Evolutionary conservation across 2,329 filamentous ascomycete species (phyloP).

Genomic region (Raffaelea deltoideospora): DNA sequence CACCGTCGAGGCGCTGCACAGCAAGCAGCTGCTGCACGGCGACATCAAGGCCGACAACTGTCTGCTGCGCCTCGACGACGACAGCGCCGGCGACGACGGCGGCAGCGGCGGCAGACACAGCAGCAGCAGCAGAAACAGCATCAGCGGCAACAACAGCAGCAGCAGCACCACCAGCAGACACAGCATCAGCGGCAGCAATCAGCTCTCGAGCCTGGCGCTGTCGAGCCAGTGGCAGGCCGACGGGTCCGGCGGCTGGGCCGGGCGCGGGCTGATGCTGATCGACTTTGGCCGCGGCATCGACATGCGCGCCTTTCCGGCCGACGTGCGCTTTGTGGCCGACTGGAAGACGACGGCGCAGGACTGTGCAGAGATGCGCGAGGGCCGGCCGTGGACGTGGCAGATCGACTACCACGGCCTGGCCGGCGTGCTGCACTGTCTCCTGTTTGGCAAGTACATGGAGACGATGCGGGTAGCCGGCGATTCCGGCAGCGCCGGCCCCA

Average conservation of each 20-base stretch:
- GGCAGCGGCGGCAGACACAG: slow-evolving; percentile 14
- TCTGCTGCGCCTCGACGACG: slow-evolving; percentile 68
- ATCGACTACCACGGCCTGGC: slow-evolving; percentile 92
- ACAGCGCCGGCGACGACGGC: slow-evolving; percentile 14
- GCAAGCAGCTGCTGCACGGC: slow-evolving; percentile 68
- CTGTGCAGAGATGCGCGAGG: slow-evolving; percentile 90
- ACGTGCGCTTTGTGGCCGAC: slow-evolving; percentile 83
- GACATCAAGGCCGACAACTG: slow-evolving; percentile 96
- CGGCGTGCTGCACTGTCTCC: slow-evolving; percentile 69
- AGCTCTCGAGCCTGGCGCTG: too few relatives aligned
- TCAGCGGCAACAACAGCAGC: slow-evolving; percentile 13
- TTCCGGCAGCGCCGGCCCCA: background rate
- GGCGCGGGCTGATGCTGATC: slow-evolving; percentile 72
- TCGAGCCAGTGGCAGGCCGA: slow-evolving; percentile 53
- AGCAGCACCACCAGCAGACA: slow-evolving; percentile 9
- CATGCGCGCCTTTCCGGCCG: slow-evolving; percentile 65
- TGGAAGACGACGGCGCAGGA: slow-evolving; percentile 83
- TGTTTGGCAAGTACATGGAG: slow-evolving; percentile 93
- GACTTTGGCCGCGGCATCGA: slow-evolving; percentile 94
- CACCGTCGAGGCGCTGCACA: slow-evolving; percentile 75
- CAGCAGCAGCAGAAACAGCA: slow-evolving; percentile 3
- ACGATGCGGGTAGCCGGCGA: slow-evolving; percentile 38
- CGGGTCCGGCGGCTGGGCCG: slow-evolving; percentile 63
- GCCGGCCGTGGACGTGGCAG: slow-evolving; percentile 92
- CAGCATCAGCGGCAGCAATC: slow-evolving; percentile 5